These are phyloP conservation scores for Elongisporangium undulatum DNA, from an alignment of 352 stramenopile genomes.

Conservation along the genomic window DNA sequence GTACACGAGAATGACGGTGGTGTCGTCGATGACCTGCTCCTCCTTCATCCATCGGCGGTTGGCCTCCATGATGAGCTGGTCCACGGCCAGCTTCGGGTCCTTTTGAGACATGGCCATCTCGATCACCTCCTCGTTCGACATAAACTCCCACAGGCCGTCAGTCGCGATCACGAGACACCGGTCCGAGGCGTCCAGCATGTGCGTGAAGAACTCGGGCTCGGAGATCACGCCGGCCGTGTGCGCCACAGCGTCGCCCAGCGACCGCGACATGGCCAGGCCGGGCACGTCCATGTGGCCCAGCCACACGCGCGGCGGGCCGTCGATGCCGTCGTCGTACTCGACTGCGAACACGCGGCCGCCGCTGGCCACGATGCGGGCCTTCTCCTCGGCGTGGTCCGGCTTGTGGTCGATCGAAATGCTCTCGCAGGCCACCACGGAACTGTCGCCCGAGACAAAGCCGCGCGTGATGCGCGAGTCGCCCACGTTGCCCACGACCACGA, in stretches of 20 bases:
- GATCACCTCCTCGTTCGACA: constrained; percentile 94
- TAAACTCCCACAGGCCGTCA: constrained; percentile 99
- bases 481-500: constrained; percentile 95
- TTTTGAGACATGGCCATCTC: constrained; percentile 75
- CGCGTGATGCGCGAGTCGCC: constrained; percentile 95
- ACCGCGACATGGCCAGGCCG: constrained; percentile 97
- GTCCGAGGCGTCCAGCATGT: constrained; percentile 77
- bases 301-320: constrained; percentile 98
- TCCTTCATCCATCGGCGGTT: constrained; percentile 98
- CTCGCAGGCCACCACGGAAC: constrained; percentile 34
- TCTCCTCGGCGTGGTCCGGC: constrained; percentile 93
- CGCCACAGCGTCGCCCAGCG: constrained; percentile 95
- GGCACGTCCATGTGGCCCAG: constrained; percentile 98
- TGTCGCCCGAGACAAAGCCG: constrained; percentile 58
- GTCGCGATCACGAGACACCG: constrained; percentile 96
- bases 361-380: constrained; percentile 91
- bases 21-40: constrained; percentile 99
- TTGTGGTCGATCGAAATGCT: constrained; percentile 98
- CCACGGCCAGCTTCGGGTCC: constrained; percentile 82
- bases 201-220: constrained; percentile 93
- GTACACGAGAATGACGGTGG: constrained; percentile 97
- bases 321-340: constrained; percentile 98
- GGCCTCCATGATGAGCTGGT: constrained; percentile 93
- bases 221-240: constrained; percentile 95
- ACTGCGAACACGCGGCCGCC: constrained; percentile 97